Conservation (phyloP, 192 early-diverging fungal genomes). For the Podila epigama region DNA sequence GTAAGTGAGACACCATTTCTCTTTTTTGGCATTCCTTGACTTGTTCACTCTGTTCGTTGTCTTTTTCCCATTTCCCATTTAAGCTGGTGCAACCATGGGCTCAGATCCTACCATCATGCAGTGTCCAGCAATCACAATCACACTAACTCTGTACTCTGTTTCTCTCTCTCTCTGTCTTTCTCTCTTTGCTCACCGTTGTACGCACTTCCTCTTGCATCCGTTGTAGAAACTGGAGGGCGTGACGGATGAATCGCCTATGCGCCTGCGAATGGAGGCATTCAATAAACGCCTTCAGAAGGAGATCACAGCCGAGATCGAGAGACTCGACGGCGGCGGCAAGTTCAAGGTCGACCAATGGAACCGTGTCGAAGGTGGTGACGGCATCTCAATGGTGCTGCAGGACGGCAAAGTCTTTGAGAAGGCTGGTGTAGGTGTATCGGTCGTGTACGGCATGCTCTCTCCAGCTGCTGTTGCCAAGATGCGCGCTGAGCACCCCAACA, state of each 20-base stretch:
- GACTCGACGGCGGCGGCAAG: constrained; percentile 61
- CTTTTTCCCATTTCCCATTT: neutral
- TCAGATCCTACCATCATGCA: too few relatives aligned
- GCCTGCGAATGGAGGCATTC: constrained; percentile 82
- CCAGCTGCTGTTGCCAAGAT: constrained; percentile 83
- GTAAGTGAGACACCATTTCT: constrained; percentile 16
- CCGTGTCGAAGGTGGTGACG: constrained; percentile 91
- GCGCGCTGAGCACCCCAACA: constrained; percentile 82
- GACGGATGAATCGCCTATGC: constrained; percentile 69
- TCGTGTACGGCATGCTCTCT: constrained; percentile 87
- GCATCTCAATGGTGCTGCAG: constrained; percentile 90
- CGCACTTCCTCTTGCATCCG: too few relatives aligned
- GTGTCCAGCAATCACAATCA: too few relatives aligned
- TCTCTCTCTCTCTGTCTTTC: neutral
- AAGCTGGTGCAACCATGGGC: too few relatives aligned
- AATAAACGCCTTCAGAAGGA: constrained; percentile 80
- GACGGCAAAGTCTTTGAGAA: constrained; percentile 95
- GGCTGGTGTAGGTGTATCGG: constrained; percentile 94
- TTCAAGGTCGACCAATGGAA: constrained; percentile 87
- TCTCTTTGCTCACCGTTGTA: neutral
- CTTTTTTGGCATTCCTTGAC: neutral
- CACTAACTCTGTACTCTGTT: too few relatives aligned
- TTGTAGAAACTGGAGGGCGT: constrained; percentile 52
- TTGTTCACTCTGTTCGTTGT: neutral
- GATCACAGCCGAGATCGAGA: constrained; percentile 75